phyloP scores from a whole-genome alignment of 352 stramenopile genomes.

The Phytophthora nicotianae region DNA sequence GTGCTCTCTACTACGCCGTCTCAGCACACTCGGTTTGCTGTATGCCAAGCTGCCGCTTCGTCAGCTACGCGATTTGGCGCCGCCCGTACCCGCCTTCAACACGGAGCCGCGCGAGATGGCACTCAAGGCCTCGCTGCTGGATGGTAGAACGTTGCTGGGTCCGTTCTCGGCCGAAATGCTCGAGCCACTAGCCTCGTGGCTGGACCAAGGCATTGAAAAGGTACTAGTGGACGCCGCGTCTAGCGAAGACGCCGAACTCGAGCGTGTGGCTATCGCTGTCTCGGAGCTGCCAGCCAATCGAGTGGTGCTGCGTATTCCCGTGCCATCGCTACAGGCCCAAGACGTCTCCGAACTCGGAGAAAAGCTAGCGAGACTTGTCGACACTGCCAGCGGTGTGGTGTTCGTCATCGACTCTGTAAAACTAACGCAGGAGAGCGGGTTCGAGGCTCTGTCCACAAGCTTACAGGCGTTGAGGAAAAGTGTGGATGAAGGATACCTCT shows the following conservation, averaged over 20 bases:
- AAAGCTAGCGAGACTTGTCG: constrained; percentile 48
- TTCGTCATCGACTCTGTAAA: constrained; percentile 38
- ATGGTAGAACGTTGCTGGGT: constrained; percentile 58
- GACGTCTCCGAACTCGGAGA: constrained; percentile 29
- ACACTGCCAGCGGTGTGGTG: constrained; percentile 48
- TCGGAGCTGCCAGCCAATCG: constrained; percentile 67
- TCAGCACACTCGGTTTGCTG: constrained; percentile 56
- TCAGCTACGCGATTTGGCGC: constrained; percentile 40
- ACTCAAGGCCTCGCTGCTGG: constrained; percentile 52
- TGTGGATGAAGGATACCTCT: constrained; percentile 54
- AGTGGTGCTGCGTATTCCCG: constrained; percentile 63
- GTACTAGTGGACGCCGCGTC: constrained; percentile 59
- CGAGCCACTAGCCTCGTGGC: constrained; percentile 55
- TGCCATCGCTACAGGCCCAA: constrained; percentile 34
- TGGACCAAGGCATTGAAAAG: constrained; percentile 66
- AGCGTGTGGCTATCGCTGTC: constrained; percentile 56
- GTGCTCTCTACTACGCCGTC: constrained; percentile 38
- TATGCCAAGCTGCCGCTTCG: constrained; percentile 39
- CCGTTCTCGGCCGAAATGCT: constrained; percentile 69
- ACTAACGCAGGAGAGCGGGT: constrained; percentile 27
- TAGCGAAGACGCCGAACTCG: constrained; percentile 51
- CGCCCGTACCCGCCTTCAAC: constrained; percentile 22
- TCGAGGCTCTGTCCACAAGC: constrained; percentile 33
- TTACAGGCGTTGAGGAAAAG: constrained; percentile 46
- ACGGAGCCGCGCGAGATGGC: constrained; percentile 33